Percentiles rank a stretch among this genome's conserved stretches.
These are phyloP conservation scores for Dactylella cylindrospora DNA, from an alignment of 2,329 filamentous ascomycete genomes.

Conservation along the genomic window DNA sequence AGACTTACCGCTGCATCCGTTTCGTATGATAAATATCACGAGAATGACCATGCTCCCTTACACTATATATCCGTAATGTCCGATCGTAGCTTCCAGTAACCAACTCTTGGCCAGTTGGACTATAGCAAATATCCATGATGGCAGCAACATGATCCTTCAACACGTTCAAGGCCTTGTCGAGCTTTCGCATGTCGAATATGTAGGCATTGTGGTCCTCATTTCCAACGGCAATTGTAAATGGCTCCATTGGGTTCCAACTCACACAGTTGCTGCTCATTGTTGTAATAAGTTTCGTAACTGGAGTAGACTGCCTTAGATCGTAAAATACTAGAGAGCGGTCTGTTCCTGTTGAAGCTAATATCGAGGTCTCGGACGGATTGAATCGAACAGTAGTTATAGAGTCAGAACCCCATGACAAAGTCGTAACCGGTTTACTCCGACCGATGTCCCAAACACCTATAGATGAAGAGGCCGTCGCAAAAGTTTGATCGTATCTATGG, in stretches of 20 bases:
- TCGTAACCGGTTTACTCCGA: conserved; percentile 78
- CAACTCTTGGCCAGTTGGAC: conserved; percentile 88
- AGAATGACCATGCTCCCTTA: conserved; percentile 48
- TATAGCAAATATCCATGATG: conserved; percentile 96
- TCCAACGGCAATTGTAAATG: conserved; percentile 89
- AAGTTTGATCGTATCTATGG: conserved; percentile 74
- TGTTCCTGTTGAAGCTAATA: conserved; percentile 79
- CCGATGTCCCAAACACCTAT: conserved; percentile 89
- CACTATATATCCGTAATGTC: conserved; percentile 64
- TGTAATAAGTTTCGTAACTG: conserved; percentile 77
- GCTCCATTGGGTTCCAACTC: conserved; percentile 94
- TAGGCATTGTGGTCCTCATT: conserved; percentile 94
- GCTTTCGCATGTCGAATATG: conserved; percentile 91
- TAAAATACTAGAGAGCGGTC: conserved; percentile 88
- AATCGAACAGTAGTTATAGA: conserved; percentile 87
- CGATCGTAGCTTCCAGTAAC: conserved; percentile 87
- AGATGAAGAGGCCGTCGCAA: conserved; percentile 72
- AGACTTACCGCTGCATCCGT: conserved; percentile 73
- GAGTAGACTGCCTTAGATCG: conserved; percentile 82
- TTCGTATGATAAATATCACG: conserved; percentile 97
- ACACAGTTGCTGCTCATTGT: conserved; percentile 80
- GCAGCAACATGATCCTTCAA: conserved; percentile 86
- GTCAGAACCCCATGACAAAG: conserved; percentile 58
- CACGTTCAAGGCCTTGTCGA: conserved; percentile 83
- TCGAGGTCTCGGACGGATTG: conserved; percentile 90